A percentile compares a stretch with the other conserved stretches of the same genome.
Conservation (phyloP, 2,329 filamentous ascomycete species). For the Penicillium sp. region DNA sequence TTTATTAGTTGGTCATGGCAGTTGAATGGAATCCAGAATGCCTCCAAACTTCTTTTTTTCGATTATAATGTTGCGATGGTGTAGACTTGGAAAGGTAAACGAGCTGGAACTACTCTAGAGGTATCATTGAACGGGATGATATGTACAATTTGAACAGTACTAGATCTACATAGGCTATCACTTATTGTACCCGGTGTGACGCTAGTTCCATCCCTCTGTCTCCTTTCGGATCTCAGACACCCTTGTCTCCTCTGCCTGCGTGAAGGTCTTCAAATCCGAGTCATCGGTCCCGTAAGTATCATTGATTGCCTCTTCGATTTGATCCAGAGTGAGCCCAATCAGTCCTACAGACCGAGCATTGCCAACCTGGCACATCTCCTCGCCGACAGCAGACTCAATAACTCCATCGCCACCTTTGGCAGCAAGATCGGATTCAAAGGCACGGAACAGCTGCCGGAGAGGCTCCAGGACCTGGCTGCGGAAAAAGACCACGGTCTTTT, state of each 20-base stretch:
- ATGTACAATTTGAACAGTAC: constrained; percentile 3
- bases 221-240: constrained; percentile 27
- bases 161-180: background rate
- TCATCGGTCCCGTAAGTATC: constrained; percentile 29
- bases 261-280: constrained; percentile 25
- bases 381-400: constrained; percentile 33
- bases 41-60: background rate
- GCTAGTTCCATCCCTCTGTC: constrained; percentile 7
- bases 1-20: constrained; percentile 7
- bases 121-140: background rate
- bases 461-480: constrained; percentile 30
- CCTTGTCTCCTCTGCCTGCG: constrained; percentile 27
- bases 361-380: constrained; percentile 32
- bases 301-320: constrained; percentile 31
- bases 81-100: background rate
- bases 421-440: constrained; percentile 30
- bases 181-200: background rate
- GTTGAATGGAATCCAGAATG: constrained; percentile 5
- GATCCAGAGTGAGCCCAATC: constrained; percentile 30
- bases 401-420: constrained; percentile 36
- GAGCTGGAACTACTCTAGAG: background rate
- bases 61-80: background rate
- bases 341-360: constrained; percentile 35
- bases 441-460: constrained; percentile 29
- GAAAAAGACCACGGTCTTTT: constrained; percentile 32